phyloP scores from a whole-genome alignment of 139 green algal genomes.

The Chlamydomonas schloesseri region DNA sequence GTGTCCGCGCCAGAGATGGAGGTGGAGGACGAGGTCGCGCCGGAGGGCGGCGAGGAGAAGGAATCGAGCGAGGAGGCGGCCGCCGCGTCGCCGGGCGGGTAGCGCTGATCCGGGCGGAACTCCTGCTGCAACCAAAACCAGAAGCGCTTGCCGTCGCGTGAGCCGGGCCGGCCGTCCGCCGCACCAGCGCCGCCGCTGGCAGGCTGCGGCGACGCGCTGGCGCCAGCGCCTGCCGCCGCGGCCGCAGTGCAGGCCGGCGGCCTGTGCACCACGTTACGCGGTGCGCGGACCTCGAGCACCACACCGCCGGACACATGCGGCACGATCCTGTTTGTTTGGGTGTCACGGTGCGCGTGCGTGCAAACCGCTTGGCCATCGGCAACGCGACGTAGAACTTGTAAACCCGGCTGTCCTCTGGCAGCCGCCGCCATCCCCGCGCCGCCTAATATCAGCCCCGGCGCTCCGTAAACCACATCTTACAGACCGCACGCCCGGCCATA shows the following conservation, averaged over 20 bases:
- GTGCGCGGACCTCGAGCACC: slow-evolving; percentile 13
- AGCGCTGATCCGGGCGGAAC: neutral
- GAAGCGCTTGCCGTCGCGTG: neutral
- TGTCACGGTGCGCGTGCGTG: no score
- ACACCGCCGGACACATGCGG: slow-evolving; percentile 1
- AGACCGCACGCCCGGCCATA: no score
- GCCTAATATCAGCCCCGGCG: no score
- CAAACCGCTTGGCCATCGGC: neutral
- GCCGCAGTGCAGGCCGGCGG: neutral
- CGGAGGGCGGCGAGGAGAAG: no score
- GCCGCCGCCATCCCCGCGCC: no score
- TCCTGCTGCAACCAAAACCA: slow-evolving; percentile 45
- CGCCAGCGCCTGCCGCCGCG: neutral
- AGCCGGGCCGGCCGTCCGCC: no score
- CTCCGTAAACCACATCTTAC: no score
- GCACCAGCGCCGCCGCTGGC: neutral
- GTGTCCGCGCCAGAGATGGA: no score
- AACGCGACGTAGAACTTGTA: neutral
- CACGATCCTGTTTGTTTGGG: neutral
- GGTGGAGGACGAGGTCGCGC: no score
- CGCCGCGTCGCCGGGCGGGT: no score
- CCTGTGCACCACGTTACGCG: neutral
- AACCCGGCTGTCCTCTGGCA: no score
- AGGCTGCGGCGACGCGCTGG: neutral
- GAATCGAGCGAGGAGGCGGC: no score